Conservation (phyloP, 1,139 yeast species). For the Yamadazyma spencermartinsiae region DNA sequence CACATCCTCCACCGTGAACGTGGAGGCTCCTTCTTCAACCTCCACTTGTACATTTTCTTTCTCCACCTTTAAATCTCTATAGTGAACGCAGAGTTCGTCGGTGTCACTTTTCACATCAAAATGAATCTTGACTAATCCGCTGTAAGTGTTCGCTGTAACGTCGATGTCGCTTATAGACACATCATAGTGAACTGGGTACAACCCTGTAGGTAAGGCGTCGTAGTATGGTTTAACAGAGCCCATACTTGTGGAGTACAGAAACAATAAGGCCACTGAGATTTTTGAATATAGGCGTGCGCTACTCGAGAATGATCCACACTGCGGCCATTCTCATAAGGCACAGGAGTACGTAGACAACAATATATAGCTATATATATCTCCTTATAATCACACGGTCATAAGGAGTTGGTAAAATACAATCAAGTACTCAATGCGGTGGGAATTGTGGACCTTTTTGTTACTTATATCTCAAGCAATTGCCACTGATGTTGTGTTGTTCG, state of each 20-base stretch:
- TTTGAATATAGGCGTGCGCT: too few species aligned
- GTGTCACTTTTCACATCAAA: conserved; percentile 33
- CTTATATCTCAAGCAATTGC: background rate
- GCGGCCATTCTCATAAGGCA: too few species aligned
- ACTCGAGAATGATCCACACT: too few species aligned
- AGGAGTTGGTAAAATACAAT: too few species aligned
- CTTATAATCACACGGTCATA: too few species aligned
- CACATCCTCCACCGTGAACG: conserved; percentile 17
- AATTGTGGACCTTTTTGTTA: background rate
- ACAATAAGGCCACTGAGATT: background rate
- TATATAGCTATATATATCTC: too few species aligned
- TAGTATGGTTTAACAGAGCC: conserved; percentile 22
- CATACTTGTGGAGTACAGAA: background rate
- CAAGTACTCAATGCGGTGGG: too few species aligned
- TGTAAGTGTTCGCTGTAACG: conserved; percentile 31
- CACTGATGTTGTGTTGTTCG: background rate
- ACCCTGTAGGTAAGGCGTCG: conserved; percentile 46
- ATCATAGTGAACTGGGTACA: conserved; percentile 47
- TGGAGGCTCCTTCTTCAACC: conserved; percentile 14
- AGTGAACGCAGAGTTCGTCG: conserved; percentile 44
- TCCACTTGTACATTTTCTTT: too few species aligned
- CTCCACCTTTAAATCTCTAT: conserved; percentile 32
- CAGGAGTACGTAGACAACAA: too few species aligned
- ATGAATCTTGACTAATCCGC: conserved; percentile 43
- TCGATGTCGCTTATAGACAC: conserved; percentile 40